phyloP scores from a whole-genome alignment of 345 rosid genomes.

The Turnera subulata region DNA sequence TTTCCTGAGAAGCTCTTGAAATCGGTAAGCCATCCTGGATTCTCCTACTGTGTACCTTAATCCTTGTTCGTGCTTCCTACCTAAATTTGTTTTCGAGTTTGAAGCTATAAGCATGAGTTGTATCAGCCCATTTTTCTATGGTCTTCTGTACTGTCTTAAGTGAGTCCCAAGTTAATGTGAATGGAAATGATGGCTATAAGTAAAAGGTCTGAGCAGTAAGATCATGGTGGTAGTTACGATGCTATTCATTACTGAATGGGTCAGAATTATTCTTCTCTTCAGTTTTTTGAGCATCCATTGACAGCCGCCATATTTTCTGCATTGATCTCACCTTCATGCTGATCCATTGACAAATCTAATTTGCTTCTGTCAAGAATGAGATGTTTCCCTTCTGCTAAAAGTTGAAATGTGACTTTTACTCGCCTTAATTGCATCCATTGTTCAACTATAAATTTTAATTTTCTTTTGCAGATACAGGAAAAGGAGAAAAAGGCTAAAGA shows the following conservation, averaged over 20 bases:
- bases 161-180: no score
- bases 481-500: slow-evolving; percentile 61
- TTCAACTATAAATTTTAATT: background rate
- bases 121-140: background rate
- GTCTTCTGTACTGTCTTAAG: background rate
- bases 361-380: no score
- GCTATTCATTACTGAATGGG: no score
- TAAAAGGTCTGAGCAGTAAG: background rate
- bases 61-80: background rate
- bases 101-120: background rate
- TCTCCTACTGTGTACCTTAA: background rate
- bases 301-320: background rate
- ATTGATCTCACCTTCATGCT: background rate
- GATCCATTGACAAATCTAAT: background rate
- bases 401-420: background rate
- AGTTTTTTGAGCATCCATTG: background rate
- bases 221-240: background rate
- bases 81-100: background rate
- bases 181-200: background rate
- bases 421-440: background rate
- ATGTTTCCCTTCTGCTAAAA: no score
- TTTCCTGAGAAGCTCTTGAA: slow-evolving; percentile 52
- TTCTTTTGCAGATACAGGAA: slow-evolving; percentile 58
- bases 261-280: no score
- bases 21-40: slow-evolving; percentile 44